Percentiles rank a stretch among this genome's conserved stretches.
These are phyloP conservation scores for Phialocephala sp. DNA, from an alignment of 2,329 filamentous ascomycete genomes.

Conservation along the genomic window DNA sequence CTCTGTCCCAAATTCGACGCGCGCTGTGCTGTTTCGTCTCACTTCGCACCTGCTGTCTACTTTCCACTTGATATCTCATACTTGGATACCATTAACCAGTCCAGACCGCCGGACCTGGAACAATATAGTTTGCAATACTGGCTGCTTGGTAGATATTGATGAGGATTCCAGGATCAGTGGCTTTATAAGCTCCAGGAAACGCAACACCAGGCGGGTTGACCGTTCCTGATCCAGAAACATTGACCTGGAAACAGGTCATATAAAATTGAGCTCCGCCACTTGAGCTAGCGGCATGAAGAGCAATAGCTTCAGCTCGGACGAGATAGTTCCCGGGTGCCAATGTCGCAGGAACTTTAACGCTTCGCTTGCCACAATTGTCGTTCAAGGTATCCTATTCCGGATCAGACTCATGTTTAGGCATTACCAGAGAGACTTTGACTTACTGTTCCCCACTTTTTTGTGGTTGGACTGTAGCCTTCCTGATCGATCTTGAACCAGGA, in stretches of 20 bases:
- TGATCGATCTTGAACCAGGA: slow-evolving; percentile 58
- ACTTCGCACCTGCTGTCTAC: background rate
- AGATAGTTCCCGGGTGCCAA: slow-evolving; percentile 61
- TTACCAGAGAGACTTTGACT: background rate
- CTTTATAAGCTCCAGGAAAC: slow-evolving; percentile 55
- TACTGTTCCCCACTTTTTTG: slow-evolving; percentile 32
- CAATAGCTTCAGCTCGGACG: slow-evolving; percentile 59
- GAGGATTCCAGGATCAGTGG: slow-evolving; percentile 53
- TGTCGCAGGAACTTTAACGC: slow-evolving; percentile 56
- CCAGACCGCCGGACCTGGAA: slow-evolving; percentile 48
- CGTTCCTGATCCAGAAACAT: slow-evolving; percentile 2
- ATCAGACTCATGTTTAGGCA: background rate
- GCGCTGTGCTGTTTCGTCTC: background rate
- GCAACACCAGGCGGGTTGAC: slow-evolving; percentile 47
- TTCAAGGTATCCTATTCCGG: slow-evolving; percentile 39
- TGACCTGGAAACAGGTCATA: slow-evolving; percentile 31
- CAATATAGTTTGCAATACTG: slow-evolving; percentile 43
- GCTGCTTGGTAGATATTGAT: slow-evolving; percentile 50
- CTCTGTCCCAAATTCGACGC: background rate
- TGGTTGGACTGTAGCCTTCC: slow-evolving; percentile 32
- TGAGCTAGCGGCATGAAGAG: slow-evolving; percentile 55
- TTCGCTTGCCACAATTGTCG: slow-evolving; percentile 51
- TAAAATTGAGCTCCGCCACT: slow-evolving; percentile 48
- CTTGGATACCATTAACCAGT: slow-evolving; percentile 15
- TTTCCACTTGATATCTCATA: background rate